Base-by-base conservation (phyloP, 2,329 filamentous ascomycete genomes). In the Blastomyces parvus region DNA sequence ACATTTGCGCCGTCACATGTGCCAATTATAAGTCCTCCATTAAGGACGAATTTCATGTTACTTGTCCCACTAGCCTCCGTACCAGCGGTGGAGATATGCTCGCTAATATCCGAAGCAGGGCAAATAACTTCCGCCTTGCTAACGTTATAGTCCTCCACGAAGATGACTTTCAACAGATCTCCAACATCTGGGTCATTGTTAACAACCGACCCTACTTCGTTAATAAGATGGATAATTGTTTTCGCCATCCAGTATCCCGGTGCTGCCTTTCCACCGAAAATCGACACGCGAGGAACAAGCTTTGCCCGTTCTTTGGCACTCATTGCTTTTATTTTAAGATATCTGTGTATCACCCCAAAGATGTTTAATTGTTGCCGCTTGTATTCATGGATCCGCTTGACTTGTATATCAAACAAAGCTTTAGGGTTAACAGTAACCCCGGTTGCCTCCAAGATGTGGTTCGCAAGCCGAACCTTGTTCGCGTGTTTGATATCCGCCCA, bases 211-310 rank as follows among this genome's bases (percentile, higher is more conserved):
- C 91, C 91, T 33, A 97, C 94, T 66, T 87, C 88, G 80, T 97
- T 97, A 81, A 99, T 87, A 63, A 99, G 84, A 74, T 97, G 93
- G 70, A 99, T 99, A 69, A 97, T 91, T 50, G 94, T 95, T 84
- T 99, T 99, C 46, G 94, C 94, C 94, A 97, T 99, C 94, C 94
- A 99, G 82, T 99, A 99, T 19, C 94, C 94, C 0, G 94, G 94
- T 1, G 94, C 94, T 33, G 94, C 94, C 80, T 99, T 99, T 70
- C 94, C 94, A 73, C 94, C 94, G 74, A 99, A 97, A 76, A 99
- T 95, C 63, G 89, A 94, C 11, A 97, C 94, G 60, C 93, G 88
- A 19, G 92, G 91, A 55, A 88, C 84, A 65, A 90, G 83, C 79
- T 94, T 94, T 83, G 95, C 93, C 68, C 87, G 86, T 74, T 96